These are phyloP conservation scores for Pseudogymnoascus sp. DNA, from an alignment of 2,329 filamentous ascomycete species.

Conservation along the genomic window DNA sequence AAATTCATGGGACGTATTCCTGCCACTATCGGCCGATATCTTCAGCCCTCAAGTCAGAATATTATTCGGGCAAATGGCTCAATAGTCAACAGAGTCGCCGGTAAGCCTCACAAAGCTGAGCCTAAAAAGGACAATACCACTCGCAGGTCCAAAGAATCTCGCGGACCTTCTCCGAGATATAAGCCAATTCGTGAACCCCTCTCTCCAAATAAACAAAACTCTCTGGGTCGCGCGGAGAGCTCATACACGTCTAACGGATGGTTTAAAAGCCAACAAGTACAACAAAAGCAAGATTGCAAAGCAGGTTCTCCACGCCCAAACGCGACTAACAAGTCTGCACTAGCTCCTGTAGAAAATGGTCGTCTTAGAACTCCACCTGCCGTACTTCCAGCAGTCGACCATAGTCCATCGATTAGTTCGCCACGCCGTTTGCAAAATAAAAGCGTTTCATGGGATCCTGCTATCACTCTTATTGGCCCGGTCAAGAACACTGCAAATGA, in stretches of 20 bases:
- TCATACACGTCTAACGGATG: background rate
- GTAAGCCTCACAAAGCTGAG: background rate
- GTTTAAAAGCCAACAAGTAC: background rate
- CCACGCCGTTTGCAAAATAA: background rate
- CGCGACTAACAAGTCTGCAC: background rate
- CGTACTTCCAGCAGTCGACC: background rate
- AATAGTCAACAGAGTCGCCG: too few species aligned
- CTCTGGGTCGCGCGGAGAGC: background rate
- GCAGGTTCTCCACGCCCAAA: background rate
- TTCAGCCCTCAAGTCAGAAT: background rate
- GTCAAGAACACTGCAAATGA: background rate
- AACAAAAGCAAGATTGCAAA: background rate
- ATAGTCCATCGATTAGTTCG: background rate
- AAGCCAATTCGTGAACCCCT: background rate
- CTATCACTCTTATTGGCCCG: background rate
- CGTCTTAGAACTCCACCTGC: background rate
- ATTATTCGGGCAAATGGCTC: background rate
- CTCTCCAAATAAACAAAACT: background rate
- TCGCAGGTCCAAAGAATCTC: background rate
- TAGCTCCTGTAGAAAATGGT: background rate
- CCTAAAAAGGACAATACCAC: background rate
- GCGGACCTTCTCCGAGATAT: background rate
- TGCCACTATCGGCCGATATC: background rate
- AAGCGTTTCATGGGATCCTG: slow-evolving; percentile 4
- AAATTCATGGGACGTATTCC: background rate